Conservation (phyloP, 306 rosid species). For the Cotoneaster glaucophyllus region DNA sequence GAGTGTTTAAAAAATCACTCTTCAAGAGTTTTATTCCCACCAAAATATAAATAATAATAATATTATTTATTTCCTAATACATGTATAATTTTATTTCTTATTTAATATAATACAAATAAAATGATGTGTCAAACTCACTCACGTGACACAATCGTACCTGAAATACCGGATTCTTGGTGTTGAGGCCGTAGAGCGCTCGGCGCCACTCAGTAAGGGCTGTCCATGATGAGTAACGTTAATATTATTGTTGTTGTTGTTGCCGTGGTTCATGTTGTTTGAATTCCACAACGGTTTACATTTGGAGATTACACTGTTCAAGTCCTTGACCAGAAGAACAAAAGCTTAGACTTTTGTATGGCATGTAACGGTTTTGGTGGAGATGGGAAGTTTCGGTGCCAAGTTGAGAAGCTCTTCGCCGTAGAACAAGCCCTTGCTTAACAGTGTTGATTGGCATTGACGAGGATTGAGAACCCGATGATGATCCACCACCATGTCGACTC, state of each 20-base stretch:
- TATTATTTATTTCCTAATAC: too few species aligned
- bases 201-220: not conserved
- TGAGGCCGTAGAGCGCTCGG: not conserved
- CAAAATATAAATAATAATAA: too few species aligned
- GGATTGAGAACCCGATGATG: too few species aligned
- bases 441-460: conserved; percentile 8
- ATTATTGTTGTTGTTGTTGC: not conserved
- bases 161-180: not conserved
- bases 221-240: not conserved
- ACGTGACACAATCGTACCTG: too few species aligned
- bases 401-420: conserved; percentile 17
- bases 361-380: conserved; percentile 30
- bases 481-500: too few species aligned
- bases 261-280: not conserved
- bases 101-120: too few species aligned
- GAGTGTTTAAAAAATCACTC: too few species aligned
- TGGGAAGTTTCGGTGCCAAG: conserved; percentile 13
- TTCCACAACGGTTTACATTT: not conserved
- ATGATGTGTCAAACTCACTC: too few species aligned
- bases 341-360: conserved; percentile 40
- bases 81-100: too few species aligned
- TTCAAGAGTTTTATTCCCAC: too few species aligned
- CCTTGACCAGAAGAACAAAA: not conserved
- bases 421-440: not conserved
- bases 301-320: not conserved